Evolutionary conservation across 2,329 filamentous ascomycete species (phyloP).

Genomic region (Penicillium sp.): DNA sequence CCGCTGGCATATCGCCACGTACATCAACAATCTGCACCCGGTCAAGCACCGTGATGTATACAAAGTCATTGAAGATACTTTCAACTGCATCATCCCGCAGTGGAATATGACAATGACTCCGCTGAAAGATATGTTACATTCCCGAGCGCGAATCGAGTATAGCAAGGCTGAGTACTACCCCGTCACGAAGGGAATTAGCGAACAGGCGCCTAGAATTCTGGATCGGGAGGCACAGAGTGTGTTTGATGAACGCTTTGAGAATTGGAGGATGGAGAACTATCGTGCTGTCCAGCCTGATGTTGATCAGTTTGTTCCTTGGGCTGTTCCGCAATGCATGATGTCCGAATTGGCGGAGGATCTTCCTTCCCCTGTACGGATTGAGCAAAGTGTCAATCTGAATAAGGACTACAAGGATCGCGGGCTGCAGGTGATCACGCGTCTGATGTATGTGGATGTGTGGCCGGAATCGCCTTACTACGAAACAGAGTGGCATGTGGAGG

Average conservation of each 20-base stretch:
- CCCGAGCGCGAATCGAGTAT: slow-evolving; percentile 32
- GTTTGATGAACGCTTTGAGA: slow-evolving; percentile 23
- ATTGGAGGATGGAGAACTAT: slow-evolving; percentile 26
- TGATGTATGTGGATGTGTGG: slow-evolving; percentile 60
- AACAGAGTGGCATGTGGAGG: slow-evolving; percentile 52
- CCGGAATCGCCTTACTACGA: slow-evolving; percentile 58
- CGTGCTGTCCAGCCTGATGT: slow-evolving; percentile 29
- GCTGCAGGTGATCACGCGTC: slow-evolving; percentile 64
- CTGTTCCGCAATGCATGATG: slow-evolving; percentile 31
- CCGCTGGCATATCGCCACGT: slow-evolving; percentile 37
- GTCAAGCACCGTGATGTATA: slow-evolving; percentile 36
- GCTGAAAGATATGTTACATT: slow-evolving; percentile 33
- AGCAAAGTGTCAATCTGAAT: slow-evolving; percentile 30
- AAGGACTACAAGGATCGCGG: slow-evolving; percentile 43
- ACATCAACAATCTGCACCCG: slow-evolving; percentile 51
- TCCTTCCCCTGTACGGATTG: slow-evolving; percentile 26
- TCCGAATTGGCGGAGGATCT: slow-evolving; percentile 26
- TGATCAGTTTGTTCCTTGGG: slow-evolving; percentile 30
- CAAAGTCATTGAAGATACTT: slow-evolving; percentile 36
- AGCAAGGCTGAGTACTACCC: slow-evolving; percentile 30
- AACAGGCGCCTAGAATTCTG: slow-evolving; percentile 13
- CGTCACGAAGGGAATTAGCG: slow-evolving; percentile 18
- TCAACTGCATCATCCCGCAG: slow-evolving; percentile 29
- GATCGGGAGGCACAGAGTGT: slow-evolving; percentile 21
- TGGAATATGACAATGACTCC: slow-evolving; percentile 32